Conservation (phyloP, 345 rosid species). For the Salix brachista region DNA sequence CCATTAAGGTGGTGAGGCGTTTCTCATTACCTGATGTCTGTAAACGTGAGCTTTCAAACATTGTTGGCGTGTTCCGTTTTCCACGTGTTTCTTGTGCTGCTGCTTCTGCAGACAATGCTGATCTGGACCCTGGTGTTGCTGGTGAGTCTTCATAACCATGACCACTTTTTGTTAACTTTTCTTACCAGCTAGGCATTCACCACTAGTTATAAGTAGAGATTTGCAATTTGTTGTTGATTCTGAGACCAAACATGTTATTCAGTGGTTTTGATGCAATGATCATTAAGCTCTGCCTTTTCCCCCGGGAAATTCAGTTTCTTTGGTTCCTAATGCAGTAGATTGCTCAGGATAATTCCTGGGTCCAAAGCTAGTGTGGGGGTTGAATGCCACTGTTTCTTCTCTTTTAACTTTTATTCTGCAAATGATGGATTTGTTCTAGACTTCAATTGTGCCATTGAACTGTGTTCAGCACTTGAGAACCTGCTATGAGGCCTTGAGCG, state of each 20-base stretch:
- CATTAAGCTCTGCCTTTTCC: neutral
- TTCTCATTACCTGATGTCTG: constrained; percentile 84
- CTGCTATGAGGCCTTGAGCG: neutral
- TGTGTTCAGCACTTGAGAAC: neutral
- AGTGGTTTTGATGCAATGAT: neutral
- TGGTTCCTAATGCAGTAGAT: neutral
- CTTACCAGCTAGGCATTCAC: neutral
- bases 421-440: neutral
- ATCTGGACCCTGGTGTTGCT: constrained; percentile 57
- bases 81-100: constrained; percentile 71
- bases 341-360: neutral
- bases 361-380: neutral
- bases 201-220: neutral
- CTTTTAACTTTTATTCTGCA: neutral
- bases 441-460: neutral
- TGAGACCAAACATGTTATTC: constrained; percentile 2
- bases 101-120: constrained; percentile 68
- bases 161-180: neutral
- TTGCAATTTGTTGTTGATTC: neutral
- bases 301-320: neutral
- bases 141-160: constrained; percentile 22
- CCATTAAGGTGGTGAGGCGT: constrained; percentile 73
- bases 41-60: constrained; percentile 46
- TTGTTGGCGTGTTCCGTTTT: constrained; percentile 52
- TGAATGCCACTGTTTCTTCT: neutral